Conservation (phyloP, 2,329 filamentous ascomycete species). For the Leptographium galeiforme region DNA sequence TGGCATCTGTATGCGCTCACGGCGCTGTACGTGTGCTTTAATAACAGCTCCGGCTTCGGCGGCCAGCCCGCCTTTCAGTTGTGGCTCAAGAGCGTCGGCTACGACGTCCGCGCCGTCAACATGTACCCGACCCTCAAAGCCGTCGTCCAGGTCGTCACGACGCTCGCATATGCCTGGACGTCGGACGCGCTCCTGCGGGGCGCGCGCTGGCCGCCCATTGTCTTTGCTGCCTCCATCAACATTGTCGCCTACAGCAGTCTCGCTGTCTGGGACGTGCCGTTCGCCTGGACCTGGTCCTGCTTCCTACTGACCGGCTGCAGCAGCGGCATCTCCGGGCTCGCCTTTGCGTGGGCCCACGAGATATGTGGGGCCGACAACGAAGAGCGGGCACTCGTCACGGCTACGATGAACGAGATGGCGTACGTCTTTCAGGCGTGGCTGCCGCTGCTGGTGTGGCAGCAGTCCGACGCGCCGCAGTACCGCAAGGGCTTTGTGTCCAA, state of each 20-base stretch:
- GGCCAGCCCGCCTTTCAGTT: constrained; percentile 41
- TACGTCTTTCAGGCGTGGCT: constrained; percentile 60
- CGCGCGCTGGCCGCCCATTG: constrained; percentile 48
- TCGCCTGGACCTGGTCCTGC: constrained; percentile 49
- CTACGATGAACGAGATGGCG: constrained; percentile 54
- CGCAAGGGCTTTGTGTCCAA: constrained; percentile 47
- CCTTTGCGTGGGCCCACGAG: constrained; percentile 35
- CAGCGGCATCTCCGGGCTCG: constrained; percentile 30
- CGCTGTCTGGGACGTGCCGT: constrained; percentile 30
- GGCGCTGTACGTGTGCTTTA: constrained; percentile 49
- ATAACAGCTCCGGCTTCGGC: constrained; percentile 33
- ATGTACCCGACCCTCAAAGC: constrained; percentile 46
- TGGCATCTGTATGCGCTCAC: constrained; percentile 53
- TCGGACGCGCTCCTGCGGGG: constrained; percentile 48
- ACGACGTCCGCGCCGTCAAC: constrained; percentile 30
- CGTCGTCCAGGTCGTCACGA: constrained; percentile 40
- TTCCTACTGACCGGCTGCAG: constrained; percentile 42
- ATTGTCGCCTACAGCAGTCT: constrained; percentile 27
- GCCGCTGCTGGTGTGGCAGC: constrained; percentile 52
- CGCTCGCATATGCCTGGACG: constrained; percentile 51
- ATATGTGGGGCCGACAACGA: constrained; percentile 41
- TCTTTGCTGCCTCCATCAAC: constrained; percentile 36
- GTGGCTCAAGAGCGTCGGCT: constrained; percentile 31
- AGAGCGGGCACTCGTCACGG: constrained; percentile 52
- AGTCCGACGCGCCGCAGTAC: constrained; percentile 47